Conservation (phyloP, 192 early-diverging fungal species). For the Linnemannia zychae region DNA sequence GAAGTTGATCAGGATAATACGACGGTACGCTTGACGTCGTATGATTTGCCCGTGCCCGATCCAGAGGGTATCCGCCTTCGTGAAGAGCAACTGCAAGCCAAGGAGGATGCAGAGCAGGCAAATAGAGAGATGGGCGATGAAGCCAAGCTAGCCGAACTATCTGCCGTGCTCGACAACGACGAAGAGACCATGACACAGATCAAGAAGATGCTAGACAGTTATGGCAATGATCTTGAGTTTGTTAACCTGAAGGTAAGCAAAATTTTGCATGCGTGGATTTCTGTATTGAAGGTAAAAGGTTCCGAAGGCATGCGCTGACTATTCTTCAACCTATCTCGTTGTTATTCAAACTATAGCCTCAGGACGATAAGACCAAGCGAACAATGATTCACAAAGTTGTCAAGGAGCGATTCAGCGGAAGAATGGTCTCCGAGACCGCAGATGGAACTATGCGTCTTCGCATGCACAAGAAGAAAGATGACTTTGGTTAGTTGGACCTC, state of each 20-base stretch:
- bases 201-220: slow-evolving; percentile 54
- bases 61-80: slow-evolving; percentile 12
- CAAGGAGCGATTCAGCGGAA: slow-evolving; percentile 62
- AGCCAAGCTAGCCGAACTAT: slow-evolving; percentile 36
- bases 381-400: slow-evolving; percentile 68
- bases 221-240: slow-evolving; percentile 47
- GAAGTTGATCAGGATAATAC: slow-evolving; percentile 84
- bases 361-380: slow-evolving; percentile 66
- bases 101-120: slow-evolving; percentile 31
- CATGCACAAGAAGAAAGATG: slow-evolving; percentile 58
- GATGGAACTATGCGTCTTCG: slow-evolving; percentile 61
- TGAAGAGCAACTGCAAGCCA: slow-evolving; percentile 32
- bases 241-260: slow-evolving; percentile 43
- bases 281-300: not conserved
- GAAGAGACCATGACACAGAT: slow-evolving; percentile 35
- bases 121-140: slow-evolving; percentile 39
- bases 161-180: slow-evolving; percentile 18
- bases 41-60: slow-evolving; percentile 25
- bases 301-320: not conserved
- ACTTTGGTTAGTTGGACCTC: slow-evolving; percentile 32
- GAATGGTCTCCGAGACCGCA: slow-evolving; percentile 63
- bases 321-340: not conserved
- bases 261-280: not conserved
- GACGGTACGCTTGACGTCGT: slow-evolving; percentile 74
- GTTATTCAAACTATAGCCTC: slow-evolving; percentile 35